Evolutionary conservation across 441 rosid genomes (phyloP).

Genomic region (Adansonia grandidieri): DNA sequence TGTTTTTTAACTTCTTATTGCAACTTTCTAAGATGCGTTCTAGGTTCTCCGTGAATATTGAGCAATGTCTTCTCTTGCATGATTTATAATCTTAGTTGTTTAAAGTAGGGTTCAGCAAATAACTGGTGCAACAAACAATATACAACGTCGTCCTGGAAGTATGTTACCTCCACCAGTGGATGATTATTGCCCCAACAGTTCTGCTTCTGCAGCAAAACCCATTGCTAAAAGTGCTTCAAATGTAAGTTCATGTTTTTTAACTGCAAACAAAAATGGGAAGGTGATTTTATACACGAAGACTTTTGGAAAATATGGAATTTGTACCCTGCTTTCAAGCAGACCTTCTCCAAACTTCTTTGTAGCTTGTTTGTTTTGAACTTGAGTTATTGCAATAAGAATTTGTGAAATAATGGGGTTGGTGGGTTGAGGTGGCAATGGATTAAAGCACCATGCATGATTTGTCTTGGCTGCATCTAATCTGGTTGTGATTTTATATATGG

Average conservation of each 20-base stretch:
- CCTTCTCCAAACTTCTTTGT: not conserved
- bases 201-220: slow-evolving; percentile 49
- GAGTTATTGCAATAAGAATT: not conserved
- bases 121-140: slow-evolving; percentile 54
- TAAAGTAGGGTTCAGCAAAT: slow-evolving; percentile 64
- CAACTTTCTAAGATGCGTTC: slow-evolving; percentile 29
- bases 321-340: not conserved
- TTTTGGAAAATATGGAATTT: not conserved
- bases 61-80: not conserved
- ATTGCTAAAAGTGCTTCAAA: slow-evolving; percentile 44
- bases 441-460: not conserved
- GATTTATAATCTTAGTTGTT: slow-evolving; percentile 36
- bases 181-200: slow-evolving; percentile 46
- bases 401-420: slow-evolving; percentile 2
- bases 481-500: slow-evolving; percentile 19
- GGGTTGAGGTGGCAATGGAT: not conserved
- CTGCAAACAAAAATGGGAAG: not conserved
- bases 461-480: not conserved
- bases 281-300: not conserved
- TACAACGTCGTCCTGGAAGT: slow-evolving; percentile 55
- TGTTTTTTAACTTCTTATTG: not conserved
- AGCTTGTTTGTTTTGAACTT: not conserved
- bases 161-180: slow-evolving; percentile 66
- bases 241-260: slow-evolving; percentile 43
- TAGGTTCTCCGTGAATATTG: slow-evolving; percentile 16